Base-by-base conservation (phyloP, 2,329 filamentous ascomycete species). In the Podosphaera leucotricha region DNA sequence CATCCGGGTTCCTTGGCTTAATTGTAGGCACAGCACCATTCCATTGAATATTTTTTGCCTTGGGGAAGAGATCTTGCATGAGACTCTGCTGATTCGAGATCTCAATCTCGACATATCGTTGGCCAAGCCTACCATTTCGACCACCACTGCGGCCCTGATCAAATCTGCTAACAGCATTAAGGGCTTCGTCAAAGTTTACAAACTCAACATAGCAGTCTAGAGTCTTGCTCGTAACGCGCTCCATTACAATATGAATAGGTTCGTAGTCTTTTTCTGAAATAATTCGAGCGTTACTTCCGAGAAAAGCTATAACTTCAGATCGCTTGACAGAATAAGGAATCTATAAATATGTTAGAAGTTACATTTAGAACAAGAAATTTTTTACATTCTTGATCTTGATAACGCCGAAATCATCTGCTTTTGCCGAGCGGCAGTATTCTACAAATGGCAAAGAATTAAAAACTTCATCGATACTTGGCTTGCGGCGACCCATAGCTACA, bases 221-320 rank as follows among this genome's bases (percentile, higher is more conserved):
- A 0, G 72, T 76, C 64, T 75, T 76, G 53, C 66, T 67, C 2
- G 70, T 71, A 19, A 67, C 63, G n/a, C 71, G 66, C 44, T 76
- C 72, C 71, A 76, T 75, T 50, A 75, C 71, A 49, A 76, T 74
- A 47, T 76, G 72, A 6, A 77, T 62, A 0, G 70, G 66, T 51
- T 74, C 71, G 5, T 70, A 62, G 8, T 59, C 53, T 1, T 53
- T 55, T 46, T 75, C 71, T 24, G 64, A 67, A 40, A 73, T 55
- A 28, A 75, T 64, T 46, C 64, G 66, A 19, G 69, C 66, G 50
- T 70, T 73, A 42, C 68, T 66, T 2, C 72, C 72, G 16, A 76
- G 61, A 51, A 75, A 71, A 1, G 71, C 71, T 44, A 72, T 61
- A 16, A 77, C 59, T 53, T 76, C 71, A 13, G 66, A 55, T 2